Evolutionary conservation across 345 rosid species (phyloP).

Genomic region (Lumnitzera racemosa): DNA sequence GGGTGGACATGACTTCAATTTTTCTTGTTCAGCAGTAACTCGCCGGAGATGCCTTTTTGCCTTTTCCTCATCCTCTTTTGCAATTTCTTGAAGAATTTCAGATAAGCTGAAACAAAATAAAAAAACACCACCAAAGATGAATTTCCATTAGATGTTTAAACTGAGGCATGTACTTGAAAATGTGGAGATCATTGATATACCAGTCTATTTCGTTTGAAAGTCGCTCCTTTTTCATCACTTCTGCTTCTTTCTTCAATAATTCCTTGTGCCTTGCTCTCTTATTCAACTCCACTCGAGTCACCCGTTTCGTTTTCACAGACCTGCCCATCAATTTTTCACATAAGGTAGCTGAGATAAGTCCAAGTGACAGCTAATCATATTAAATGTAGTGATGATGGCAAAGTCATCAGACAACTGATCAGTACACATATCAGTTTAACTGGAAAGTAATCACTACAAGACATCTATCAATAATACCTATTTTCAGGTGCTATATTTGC

Average conservation of each 20-base stretch:
- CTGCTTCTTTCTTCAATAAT: conserved; percentile 35
- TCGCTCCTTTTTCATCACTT: conserved; percentile 38
- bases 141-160: neutral
- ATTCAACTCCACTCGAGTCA: conserved; percentile 70
- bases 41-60: conserved; percentile 44
- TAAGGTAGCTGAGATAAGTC: neutral
- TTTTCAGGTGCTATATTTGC: conserved; percentile 33
- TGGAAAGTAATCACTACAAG: no score
- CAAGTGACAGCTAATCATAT: neutral
- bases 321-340: conserved; percentile 27
- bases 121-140: neutral
- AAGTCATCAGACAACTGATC: neutral
- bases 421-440: neutral
- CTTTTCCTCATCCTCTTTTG: conserved; percentile 74
- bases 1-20: conserved; percentile 68
- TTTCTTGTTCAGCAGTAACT: conserved; percentile 61
- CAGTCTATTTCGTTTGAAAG: conserved; percentile 64
- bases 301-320: conserved; percentile 38
- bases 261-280: conserved; percentile 66
- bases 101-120: conserved; percentile 39
- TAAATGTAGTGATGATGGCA: neutral
- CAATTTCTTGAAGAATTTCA: conserved; percentile 67
- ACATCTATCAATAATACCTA: conserved; percentile 25
- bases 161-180: neutral
- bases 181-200: conserved; percentile 18